Evolutionary conservation across 2,329 filamentous ascomycete genomes (phyloP).

Genomic region (Anthostomella pinea): DNA sequence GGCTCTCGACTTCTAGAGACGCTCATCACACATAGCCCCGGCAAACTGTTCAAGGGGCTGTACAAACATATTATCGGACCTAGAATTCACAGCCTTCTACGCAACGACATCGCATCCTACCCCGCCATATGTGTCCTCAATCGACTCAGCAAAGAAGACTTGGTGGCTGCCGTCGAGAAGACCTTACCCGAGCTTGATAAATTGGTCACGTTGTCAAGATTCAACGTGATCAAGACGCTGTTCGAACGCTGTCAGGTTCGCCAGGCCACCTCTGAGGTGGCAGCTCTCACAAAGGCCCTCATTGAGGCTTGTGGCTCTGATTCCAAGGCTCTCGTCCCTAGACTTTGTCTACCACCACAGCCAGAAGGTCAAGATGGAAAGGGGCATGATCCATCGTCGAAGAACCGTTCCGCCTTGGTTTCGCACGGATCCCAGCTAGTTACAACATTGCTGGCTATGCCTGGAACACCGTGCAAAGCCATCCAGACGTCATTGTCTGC

Average conservation of each 20-base stretch:
- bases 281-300: conserved; percentile 46
- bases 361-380: conserved; percentile 32
- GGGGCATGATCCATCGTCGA: conserved; percentile 38
- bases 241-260: conserved; percentile 80
- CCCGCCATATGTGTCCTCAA: conserved; percentile 80
- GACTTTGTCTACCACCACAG: conserved; percentile 46
- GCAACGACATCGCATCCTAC: conserved; percentile 88
- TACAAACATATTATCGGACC: conserved; percentile 78
- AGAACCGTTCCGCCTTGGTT: conserved; percentile 55
- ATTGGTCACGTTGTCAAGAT: conserved; percentile 72
- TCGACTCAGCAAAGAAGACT: conserved; percentile 81
- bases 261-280: conserved; percentile 52
- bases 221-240: conserved; percentile 74
- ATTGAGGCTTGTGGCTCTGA: conserved; percentile 47
- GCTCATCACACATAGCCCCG: conserved; percentile 75
- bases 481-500: conserved; percentile 70
- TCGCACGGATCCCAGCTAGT: conserved; percentile 79
- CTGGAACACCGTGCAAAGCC: conserved; percentile 65
- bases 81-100: conserved; percentile 74
- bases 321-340: conserved; percentile 46
- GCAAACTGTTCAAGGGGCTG: conserved; percentile 86
- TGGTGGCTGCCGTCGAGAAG: conserved; percentile 68
- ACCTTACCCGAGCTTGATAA: conserved; percentile 71
- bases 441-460: conserved; percentile 72
- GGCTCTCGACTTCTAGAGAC: conserved; percentile 89